Evolutionary conservation across 169 alveolate genomes (phyloP).

Genomic region (Cryptosporidium parvum): DNA sequence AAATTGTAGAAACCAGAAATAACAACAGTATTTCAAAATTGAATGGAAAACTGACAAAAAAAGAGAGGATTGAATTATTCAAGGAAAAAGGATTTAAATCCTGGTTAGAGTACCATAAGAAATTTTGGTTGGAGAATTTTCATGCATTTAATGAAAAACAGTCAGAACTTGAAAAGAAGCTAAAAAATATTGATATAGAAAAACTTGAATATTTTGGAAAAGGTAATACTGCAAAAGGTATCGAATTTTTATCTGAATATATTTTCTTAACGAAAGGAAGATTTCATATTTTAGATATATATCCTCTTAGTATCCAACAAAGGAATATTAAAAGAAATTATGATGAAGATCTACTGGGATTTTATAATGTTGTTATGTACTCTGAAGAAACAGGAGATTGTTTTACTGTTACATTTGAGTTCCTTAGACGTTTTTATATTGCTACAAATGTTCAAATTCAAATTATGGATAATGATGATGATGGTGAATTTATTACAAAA

Average conservation of each 20-base stretch:
- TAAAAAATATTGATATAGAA: neutral
- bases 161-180: slow-evolving; percentile 2
- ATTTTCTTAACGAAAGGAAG: slow-evolving; percentile 20
- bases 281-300: slow-evolving; percentile 56
- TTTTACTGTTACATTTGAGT: slow-evolving; percentile 36
- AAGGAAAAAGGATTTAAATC: slow-evolving; percentile 21
- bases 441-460: slow-evolving; percentile 46
- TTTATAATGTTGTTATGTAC: slow-evolving; percentile 37
- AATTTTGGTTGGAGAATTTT: slow-evolving; percentile 39
- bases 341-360: neutral
- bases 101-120: slow-evolving; percentile 47
- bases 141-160: neutral
- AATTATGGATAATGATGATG: slow-evolving; percentile 15
- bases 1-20: neutral
- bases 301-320: slow-evolving; percentile 1
- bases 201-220: slow-evolving; percentile 18
- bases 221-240: slow-evolving; percentile 10
- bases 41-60: neutral
- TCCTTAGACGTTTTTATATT: slow-evolving; percentile 47
- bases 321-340: neutral
- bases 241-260: slow-evolving; percentile 28
- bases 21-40: neutral
- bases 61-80: slow-evolving; percentile 36
- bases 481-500: slow-evolving; percentile 27
- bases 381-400: slow-evolving; percentile 40